phyloP scores from a whole-genome alignment of 768 basidiomycete genomes.

The Mycena latifolia region DNA sequence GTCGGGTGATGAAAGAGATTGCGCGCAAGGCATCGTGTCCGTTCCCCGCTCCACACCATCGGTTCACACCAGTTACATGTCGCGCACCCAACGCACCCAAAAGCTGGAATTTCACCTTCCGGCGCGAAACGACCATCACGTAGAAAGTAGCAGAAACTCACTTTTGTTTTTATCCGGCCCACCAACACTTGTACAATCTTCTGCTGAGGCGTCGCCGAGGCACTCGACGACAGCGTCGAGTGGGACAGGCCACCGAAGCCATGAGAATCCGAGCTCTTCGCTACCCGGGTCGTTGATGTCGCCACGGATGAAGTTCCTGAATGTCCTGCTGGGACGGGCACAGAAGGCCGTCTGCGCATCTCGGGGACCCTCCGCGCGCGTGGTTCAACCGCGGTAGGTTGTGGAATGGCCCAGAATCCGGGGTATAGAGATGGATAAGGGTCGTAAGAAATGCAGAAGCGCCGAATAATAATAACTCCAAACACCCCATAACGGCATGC shows the following conservation, averaged over 20 bases:
- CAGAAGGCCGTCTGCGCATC: constrained; percentile 34
- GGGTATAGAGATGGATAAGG: constrained; percentile 40
- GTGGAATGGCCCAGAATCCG: constrained; percentile 40
- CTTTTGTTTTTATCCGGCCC: constrained; percentile 86
- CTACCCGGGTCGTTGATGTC: constrained; percentile 57
- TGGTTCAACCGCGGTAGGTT: not conserved
- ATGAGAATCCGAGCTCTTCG: constrained; percentile 75
- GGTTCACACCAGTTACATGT: too few relatives aligned
- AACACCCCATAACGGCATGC: too few relatives aligned
- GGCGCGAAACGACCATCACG: too few relatives aligned
- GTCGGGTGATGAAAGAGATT: too few relatives aligned
- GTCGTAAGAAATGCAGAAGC: too few relatives aligned
- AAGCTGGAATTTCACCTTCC: too few relatives aligned
- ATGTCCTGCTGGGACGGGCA: constrained; percentile 20
- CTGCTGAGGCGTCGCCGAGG: constrained; percentile 75
- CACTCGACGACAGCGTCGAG: constrained; percentile 49
- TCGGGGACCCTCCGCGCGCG: constrained; percentile 3
- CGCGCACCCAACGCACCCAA: too few relatives aligned
- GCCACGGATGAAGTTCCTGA: constrained; percentile 17
- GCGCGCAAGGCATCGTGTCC: too few relatives aligned
- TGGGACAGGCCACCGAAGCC: constrained; percentile 44
- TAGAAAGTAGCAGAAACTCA: too few relatives aligned
- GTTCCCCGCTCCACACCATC: too few relatives aligned
- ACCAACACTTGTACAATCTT: constrained; percentile 87
- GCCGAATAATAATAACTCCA: too few relatives aligned